These are phyloP conservation scores for Rhinocladiella mackenziei DNA, from an alignment of 2,329 filamentous ascomycete genomes.

Conservation along the genomic window DNA sequence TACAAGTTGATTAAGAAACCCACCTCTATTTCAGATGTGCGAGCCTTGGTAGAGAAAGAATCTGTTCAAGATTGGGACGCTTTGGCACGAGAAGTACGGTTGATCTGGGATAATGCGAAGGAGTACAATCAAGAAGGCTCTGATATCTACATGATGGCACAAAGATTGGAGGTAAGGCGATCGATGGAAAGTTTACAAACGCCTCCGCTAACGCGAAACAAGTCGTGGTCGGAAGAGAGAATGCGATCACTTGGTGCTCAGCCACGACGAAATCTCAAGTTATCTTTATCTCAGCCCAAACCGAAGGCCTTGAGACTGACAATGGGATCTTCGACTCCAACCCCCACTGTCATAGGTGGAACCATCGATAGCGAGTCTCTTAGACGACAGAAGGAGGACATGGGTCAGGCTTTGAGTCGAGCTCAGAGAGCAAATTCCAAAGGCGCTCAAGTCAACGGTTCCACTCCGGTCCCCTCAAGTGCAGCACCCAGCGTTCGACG, in stretches of 20 bases:
- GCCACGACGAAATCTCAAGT: constrained; percentile 70
- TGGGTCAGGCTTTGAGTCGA: constrained; percentile 37
- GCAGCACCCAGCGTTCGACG: constrained; percentile 23
- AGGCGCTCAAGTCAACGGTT: constrained; percentile 15
- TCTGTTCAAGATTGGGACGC: constrained; percentile 79
- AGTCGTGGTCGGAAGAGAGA: constrained; percentile 51
- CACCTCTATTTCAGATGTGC: constrained; percentile 70
- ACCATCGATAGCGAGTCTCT: constrained; percentile 54
- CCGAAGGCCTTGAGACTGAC: constrained; percentile 65
- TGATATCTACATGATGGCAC: constrained; percentile 71
- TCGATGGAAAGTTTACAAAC: constrained; percentile 8
- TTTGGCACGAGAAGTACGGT: constrained; percentile 73
- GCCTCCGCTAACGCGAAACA: constrained; percentile 4
- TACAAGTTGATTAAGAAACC: constrained; percentile 80
- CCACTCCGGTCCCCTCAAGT: constrained; percentile 23
- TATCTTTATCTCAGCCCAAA: constrained; percentile 44
- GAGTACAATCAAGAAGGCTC: constrained; percentile 91
- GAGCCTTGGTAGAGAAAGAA: constrained; percentile 68
- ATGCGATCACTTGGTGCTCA: constrained; percentile 66
- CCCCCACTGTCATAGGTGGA: constrained; percentile 50
- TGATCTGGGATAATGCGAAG: constrained; percentile 83
- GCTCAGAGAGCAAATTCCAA: constrained; percentile 21
- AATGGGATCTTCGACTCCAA: constrained; percentile 65
- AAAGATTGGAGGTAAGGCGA: constrained; percentile 70
- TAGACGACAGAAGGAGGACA: constrained; percentile 50